phyloP scores from a whole-genome alignment of 768 basidiomycete species.

The Hebeloma cylindrosporum region DNA sequence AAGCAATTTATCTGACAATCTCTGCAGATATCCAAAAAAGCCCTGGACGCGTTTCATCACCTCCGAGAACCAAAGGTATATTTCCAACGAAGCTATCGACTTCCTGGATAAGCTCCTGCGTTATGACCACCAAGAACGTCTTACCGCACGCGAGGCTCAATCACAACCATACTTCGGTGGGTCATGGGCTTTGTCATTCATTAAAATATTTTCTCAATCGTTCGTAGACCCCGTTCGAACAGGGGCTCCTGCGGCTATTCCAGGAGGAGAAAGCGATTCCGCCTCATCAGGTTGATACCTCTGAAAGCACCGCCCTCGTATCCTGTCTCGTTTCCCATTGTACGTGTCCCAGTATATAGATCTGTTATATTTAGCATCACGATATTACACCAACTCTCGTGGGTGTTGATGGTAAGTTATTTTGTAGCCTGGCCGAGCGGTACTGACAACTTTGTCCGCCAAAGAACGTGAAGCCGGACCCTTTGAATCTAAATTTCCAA shows the following conservation, averaged over 20 bases:
- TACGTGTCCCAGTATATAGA: conserved; percentile 39
- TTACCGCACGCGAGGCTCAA: conserved; percentile 93
- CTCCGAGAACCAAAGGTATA: conserved; percentile 92
- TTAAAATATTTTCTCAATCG: conserved; percentile 10
- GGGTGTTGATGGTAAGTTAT: conserved; percentile 17
- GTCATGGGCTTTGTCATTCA: conserved; percentile 17
- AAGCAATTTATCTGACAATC: not conserved
- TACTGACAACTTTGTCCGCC: conserved; percentile 18
- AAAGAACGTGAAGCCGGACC: conserved; percentile 11
- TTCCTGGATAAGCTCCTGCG: conserved; percentile 92
- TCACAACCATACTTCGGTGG: conserved; percentile 90
- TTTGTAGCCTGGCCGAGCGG: conserved; percentile 12
- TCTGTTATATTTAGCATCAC: conserved; percentile 28
- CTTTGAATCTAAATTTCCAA: conserved; percentile 19
- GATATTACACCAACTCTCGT: conserved; percentile 11
- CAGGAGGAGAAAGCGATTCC: conserved; percentile 67
- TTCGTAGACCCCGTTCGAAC: conserved; percentile 66
- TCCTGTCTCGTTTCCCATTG: conserved; percentile 26
- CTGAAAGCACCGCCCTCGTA: conserved; percentile 19
- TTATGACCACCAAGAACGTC: conserved; percentile 95
- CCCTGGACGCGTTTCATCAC: conserved; percentile 96
- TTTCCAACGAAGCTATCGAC: conserved; percentile 96
- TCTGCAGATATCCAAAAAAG: conserved; percentile 85
- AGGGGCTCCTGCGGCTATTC: conserved; percentile 39
- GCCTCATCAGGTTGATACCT: conserved; percentile 44